Base-by-base conservation (phyloP, 345 rosid genomes). In the Melaleuca quinquenervia region DNA sequence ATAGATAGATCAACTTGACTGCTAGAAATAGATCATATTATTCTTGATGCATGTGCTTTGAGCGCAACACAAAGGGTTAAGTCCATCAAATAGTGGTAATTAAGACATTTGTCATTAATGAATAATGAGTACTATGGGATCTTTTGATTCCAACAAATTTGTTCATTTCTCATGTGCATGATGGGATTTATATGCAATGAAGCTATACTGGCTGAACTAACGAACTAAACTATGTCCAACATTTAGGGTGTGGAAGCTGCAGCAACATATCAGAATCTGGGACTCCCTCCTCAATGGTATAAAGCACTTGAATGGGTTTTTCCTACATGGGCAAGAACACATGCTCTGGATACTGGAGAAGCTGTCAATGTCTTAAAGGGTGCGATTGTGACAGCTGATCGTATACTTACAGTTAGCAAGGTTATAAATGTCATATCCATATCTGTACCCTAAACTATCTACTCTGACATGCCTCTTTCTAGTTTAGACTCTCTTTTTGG, bases 311-410 rank as follows among this genome's bases (percentile, higher is more conserved):
- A 90, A 84, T 96, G 98, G 99, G 98, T 97, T 82, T 97, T 97
- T 86, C 99, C 99, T 6, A 94, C 94, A 11, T 95, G 98, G 99
- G 99, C 98, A 76, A 94, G 99, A 91, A 90, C 98, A 21, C 99
- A 97, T 90, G 98, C 99, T 78, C 98, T 97, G n/a, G 99, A 97
- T 92, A 95, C 96, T 3, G 99, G 99, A 82, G 98, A 94, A 92
- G 98, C 99, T 8, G 98, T 97, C 87, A 97, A 95, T 92, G 87
- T 97, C 90, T 93, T 97, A 50, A 97, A 97, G 94, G 98, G 99
- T 91, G 98, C 98, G 86, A 90, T 97, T 83, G 98, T 97, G 74
- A 94, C 99, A 85, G 91, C 98, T 64, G 99, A 97, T 88, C 93
- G 98, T 74, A 90, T 97, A 87, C 90, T 97, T 82, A 95, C 99